Base-by-base conservation (phyloP, 2,329 filamentous ascomycete genomes). In the Penicillium frequentans region DNA sequence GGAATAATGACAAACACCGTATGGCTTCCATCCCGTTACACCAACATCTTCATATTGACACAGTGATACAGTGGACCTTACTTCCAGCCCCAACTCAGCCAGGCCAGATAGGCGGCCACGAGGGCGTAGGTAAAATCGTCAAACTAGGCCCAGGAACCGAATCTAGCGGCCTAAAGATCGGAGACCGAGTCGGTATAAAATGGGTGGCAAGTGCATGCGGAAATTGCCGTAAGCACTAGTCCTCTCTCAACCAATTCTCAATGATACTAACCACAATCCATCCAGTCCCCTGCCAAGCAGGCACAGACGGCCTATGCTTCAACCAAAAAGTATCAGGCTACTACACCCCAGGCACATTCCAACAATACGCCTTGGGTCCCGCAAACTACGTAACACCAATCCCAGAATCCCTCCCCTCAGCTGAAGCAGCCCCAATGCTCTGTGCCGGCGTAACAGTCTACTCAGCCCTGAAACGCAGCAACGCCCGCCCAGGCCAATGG, bases 311-410 rank as follows among this genome's bases (percentile, higher is more conserved):
- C 10, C 72, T 79, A 39, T 87, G 84, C 71, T 75, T 79, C 61
- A 81, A 83, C 43, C 77, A 79, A 57, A 84, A 83, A 67, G 70
- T 90, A 49, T 86, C 82, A 0, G 87, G 87, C 5, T 90, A 89
- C 74, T 88, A 85, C 69, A 85, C 82, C 0, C 87, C 87, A 0
- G 87, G 87, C 37, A 90, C 87, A n/a, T 90, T 90, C 69, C 87
- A 90, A 69, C 86, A 89, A 73, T 90, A 89, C 66, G 82, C 82
- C 19, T 68, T 88, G 16, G 82, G 81, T 0, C 84, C 85, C 10
- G 86, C 86, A 3, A 82, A 83, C 73, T 90, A 90, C 69, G 87
- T 89, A 2, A 90, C 87, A 0, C 86, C 86, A 2, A 89, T 90
- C 63, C 87, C 87, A 2, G 86, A 87, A 5, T 74, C 70, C 3